These are phyloP conservation scores for Cladosporium phlei DNA, from an alignment of 2,329 filamentous ascomycete genomes.

Conservation along the genomic window DNA sequence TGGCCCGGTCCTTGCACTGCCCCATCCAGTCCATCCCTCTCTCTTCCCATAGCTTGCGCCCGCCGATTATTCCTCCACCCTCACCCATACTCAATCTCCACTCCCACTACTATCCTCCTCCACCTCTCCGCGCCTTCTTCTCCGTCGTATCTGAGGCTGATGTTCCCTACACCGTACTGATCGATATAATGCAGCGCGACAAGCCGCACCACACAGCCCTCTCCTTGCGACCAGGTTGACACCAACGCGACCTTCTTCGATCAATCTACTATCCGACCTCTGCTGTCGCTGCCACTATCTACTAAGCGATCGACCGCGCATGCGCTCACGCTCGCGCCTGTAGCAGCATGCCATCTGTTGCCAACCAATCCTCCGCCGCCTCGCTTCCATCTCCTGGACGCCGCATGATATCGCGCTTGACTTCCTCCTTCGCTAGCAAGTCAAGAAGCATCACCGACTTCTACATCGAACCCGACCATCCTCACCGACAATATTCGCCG, in stretches of 20 bases:
- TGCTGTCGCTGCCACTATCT: background rate
- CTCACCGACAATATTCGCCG: slow-evolving; percentile 69
- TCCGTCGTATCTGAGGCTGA: background rate
- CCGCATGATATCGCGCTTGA: slow-evolving; percentile 50
- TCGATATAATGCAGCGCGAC: slow-evolving; percentile 11
- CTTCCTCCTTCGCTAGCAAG: slow-evolving; percentile 50
- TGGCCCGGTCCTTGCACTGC: slow-evolving; percentile 12
- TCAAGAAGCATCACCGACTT: slow-evolving; percentile 70
- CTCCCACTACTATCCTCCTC: background rate
- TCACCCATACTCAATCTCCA: no score
- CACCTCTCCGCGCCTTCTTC: slow-evolving; percentile 2
- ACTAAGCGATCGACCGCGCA: no score
- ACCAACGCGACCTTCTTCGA: background rate
- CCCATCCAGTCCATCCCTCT: slow-evolving; percentile 8
- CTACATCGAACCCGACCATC: slow-evolving; percentile 70
- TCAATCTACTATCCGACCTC: background rate
- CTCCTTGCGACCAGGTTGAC: slow-evolving; percentile 5
- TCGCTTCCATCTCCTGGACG: slow-evolving; percentile 23
- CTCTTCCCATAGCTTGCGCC: slow-evolving; percentile 2
- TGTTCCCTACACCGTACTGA: slow-evolving; percentile 9
- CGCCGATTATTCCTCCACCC: background rate
- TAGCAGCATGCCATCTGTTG: slow-evolving; percentile 14
- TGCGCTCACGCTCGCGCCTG: slow-evolving; percentile 10
- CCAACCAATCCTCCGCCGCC: slow-evolving; percentile 11
- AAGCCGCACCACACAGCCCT: background rate